These are phyloP conservation scores for Schizosaccharomyces versatilis DNA, from an alignment of 1,139 yeast genomes.

Conservation along the genomic window DNA sequence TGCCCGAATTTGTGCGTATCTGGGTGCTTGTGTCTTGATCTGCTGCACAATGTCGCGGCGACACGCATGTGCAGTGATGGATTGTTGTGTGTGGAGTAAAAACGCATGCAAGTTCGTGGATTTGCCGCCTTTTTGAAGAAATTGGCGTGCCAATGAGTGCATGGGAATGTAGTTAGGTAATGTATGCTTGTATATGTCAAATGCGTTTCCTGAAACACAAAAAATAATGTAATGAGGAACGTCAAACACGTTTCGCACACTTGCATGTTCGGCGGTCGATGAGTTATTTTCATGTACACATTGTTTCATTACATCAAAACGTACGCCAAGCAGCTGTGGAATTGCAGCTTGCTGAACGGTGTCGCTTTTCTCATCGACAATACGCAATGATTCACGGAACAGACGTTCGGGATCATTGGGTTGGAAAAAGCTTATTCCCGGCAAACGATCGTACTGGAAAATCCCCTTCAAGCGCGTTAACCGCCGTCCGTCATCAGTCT, in stretches of 20 bases:
- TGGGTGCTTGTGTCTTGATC: not conserved
- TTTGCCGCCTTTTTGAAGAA: not conserved
- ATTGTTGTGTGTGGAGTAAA: not conserved
- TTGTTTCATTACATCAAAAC: not conserved
- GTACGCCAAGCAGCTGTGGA: not conserved
- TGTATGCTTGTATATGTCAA: not conserved
- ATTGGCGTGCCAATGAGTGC: not conserved
- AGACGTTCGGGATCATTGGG: not conserved
- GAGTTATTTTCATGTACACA: not conserved
- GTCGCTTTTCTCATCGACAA: not conserved
- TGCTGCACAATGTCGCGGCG: not conserved
- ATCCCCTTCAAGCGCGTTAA: too few relatives aligned
- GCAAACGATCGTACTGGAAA: not conserved
- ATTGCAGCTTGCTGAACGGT: not conserved
- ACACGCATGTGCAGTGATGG: not conserved
- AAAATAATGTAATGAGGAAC: not conserved
- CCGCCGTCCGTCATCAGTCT: too few relatives aligned
- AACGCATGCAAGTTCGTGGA: not conserved
- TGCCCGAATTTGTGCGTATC: not conserved
- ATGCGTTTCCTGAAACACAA: not conserved
- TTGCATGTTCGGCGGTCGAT: not conserved
- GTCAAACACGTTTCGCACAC: not conserved
- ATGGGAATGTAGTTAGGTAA: not conserved
- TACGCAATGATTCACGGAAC: not conserved
- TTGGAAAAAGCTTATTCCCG: not conserved